Evolutionary conservation across 78 protist genomes (phyloP).

Genomic region (Chrysochromulina parva): DNA sequence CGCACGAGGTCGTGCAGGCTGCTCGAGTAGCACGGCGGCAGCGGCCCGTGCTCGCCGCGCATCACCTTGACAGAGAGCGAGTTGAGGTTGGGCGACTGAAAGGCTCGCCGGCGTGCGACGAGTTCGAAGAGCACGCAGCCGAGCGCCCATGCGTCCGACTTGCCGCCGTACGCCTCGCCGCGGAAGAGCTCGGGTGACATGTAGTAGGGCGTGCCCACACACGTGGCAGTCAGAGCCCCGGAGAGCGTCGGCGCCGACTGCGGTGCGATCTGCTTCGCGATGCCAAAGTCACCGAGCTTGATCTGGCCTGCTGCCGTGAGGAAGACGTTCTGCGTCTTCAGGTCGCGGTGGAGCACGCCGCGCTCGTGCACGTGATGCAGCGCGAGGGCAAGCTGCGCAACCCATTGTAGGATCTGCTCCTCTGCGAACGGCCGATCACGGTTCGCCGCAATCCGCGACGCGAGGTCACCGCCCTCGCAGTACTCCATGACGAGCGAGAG

Average conservation of each 20-base stretch:
- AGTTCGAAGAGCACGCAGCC: too few species aligned
- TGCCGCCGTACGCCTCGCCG: too few species aligned
- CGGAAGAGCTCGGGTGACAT: too few species aligned
- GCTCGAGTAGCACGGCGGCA: neutral
- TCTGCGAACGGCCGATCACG: too few species aligned
- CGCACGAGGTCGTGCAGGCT: neutral
- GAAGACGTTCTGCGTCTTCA: slow-evolving; percentile 28
- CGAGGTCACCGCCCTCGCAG: slow-evolving; percentile 1
- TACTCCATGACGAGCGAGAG: neutral
- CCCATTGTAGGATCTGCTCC: neutral
- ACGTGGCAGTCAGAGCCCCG: too few species aligned
- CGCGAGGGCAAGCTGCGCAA: slow-evolving; percentile 3
- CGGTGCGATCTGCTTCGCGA: neutral
- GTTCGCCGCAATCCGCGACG: too few species aligned
- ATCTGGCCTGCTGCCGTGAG: neutral
- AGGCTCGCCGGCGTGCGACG: too few species aligned
- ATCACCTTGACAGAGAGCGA: neutral
- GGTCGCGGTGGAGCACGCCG: slow-evolving; percentile 31
- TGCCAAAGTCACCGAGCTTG: slow-evolving; percentile 34
- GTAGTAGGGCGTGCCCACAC: too few species aligned
- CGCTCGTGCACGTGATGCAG: slow-evolving; percentile 29
- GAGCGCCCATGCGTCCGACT: too few species aligned
- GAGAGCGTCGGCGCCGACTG: too few species aligned
- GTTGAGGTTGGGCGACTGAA: neutral
- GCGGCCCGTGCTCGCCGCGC: neutral